phyloP scores from a whole-genome alignment of 768 basidiomycete genomes.

The Strobilomyces confusus region DNA sequence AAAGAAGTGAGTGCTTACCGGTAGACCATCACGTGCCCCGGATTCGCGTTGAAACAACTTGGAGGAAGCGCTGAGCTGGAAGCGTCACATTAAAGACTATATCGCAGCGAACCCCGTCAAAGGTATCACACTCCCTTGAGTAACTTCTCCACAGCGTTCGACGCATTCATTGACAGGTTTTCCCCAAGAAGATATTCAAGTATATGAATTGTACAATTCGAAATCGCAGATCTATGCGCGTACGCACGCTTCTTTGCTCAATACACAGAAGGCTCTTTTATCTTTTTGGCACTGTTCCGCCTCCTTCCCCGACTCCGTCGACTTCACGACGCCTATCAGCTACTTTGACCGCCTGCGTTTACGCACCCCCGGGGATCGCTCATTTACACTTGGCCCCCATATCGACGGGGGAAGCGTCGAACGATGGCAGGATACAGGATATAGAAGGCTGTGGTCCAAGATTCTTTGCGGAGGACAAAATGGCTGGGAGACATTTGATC shows the following conservation, averaged over 20 bases:
- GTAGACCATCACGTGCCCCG: not conserved
- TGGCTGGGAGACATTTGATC: constrained; percentile 46
- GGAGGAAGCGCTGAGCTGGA: constrained; percentile 61
- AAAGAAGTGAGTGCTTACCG: constrained; percentile 38
- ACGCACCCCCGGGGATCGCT: constrained; percentile 63
- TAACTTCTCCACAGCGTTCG: not conserved
- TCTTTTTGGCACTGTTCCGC: constrained; percentile 51
- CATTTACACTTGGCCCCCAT: constrained; percentile 66
- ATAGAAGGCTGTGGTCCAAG: constrained; percentile 37
- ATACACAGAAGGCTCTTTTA: constrained; percentile 55
- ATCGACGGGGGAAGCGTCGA: constrained; percentile 50
- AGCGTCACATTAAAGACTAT: constrained; percentile 50
- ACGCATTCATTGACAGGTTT: constrained; percentile 42
- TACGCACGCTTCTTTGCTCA: constrained; percentile 55
- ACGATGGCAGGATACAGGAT: constrained; percentile 51
- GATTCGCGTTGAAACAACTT: not conserved
- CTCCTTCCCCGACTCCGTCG: constrained; percentile 39
- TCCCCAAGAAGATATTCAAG: constrained; percentile 64
- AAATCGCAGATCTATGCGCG: constrained; percentile 61
- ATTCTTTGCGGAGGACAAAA: constrained; percentile 41
- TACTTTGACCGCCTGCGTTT: constrained; percentile 78
- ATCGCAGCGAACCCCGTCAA: constrained; percentile 49
- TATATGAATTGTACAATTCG: constrained; percentile 72
- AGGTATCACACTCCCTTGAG: constrained; percentile 33
- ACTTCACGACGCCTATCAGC: constrained; percentile 56